Evolutionary conservation across 2,329 filamentous ascomycete genomes (phyloP).

Genomic region (Aspergillus tamarii): DNA sequence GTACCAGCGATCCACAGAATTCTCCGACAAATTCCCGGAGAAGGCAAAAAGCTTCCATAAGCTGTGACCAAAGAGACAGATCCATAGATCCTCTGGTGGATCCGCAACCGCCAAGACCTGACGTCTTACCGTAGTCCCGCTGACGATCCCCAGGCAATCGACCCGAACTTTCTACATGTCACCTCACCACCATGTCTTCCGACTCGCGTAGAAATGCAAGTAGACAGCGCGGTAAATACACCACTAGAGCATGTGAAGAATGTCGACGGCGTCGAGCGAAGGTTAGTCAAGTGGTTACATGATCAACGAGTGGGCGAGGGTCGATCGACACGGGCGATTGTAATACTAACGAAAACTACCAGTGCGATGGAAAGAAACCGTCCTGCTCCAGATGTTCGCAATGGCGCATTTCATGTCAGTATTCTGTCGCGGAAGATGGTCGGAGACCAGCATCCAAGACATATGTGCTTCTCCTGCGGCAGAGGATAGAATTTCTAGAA

Average conservation of each 20-base stretch:
- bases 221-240: conserved; percentile 26
- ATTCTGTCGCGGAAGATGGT: conserved; percentile 36
- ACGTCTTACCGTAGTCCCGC: neutral
- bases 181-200: neutral
- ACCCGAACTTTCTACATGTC: neutral
- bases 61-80: neutral
- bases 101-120: neutral
- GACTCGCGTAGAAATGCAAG: neutral
- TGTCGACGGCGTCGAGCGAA: conserved; percentile 43
- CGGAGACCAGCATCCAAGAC: conserved; percentile 40
- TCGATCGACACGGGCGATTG: neutral
- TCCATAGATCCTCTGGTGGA: neutral
- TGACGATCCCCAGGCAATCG: neutral
- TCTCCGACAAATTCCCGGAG: neutral
- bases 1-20: neutral
- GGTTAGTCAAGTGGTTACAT: conserved; percentile 22
- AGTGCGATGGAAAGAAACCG: conserved; percentile 40
- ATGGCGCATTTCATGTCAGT: conserved; percentile 35
- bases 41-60: neutral
- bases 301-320: neutral
- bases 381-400: conserved; percentile 38
- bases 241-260: conserved; percentile 40
- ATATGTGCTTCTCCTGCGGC: conserved; percentile 39
- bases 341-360: neutral
- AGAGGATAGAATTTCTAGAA: conserved; percentile 37